Evolutionary conservation across 192 early-diverging fungal species (phyloP), one percentile per base, ranked within the genome.

Genomic region (Coemansia erecta): DNA sequence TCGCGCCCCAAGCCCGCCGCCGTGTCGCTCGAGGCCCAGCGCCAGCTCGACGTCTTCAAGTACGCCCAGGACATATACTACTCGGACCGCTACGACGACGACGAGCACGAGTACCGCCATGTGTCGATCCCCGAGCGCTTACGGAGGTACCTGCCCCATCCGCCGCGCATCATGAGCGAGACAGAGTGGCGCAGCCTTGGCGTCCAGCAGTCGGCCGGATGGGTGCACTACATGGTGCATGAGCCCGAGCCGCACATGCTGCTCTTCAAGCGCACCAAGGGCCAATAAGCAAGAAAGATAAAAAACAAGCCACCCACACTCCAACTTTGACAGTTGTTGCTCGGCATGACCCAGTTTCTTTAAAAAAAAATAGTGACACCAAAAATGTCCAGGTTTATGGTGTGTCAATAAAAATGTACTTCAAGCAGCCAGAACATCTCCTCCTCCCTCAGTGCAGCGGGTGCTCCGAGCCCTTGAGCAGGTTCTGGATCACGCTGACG

Each of bases 221-320:
- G 77, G 77, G 66, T 64, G 18, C 77, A 80, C 28, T 80, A 74
- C 22, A 67, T 74, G 77, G 61, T 80, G 9, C 77, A 80, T 31
- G 63, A 61, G 40, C 77, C 77, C 21, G 77, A 80, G 58, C 77
- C 77, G 2, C 71, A 80, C 22, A 68, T 80, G 22, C 58, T 80
- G 41, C 50, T 80, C n/a, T 80, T 80, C 48, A 80, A 66, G 55
- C 66, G 77, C 37, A 57, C 60, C 42, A 80, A 66, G 53, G 35
- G 35, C 3, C 35, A 37, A 37, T 37, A 37, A 37, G 1, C 10
- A 7, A 9, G 26, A 26, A 4, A 26, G 26, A 37, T 1, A 7
- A 37, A 37, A 37, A 37, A 37, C 2, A 37, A 37, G 35, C 35
- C 35, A 37, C 35, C 35, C 8, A n/a, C n/a, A n/a, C 8, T 3